Percentiles rank a stretch among this genome's conserved stretches.
These are phyloP conservation scores for Ophiostoma tasmaniense DNA, from an alignment of 2,329 filamentous ascomycete genomes.

Conservation along the genomic window DNA sequence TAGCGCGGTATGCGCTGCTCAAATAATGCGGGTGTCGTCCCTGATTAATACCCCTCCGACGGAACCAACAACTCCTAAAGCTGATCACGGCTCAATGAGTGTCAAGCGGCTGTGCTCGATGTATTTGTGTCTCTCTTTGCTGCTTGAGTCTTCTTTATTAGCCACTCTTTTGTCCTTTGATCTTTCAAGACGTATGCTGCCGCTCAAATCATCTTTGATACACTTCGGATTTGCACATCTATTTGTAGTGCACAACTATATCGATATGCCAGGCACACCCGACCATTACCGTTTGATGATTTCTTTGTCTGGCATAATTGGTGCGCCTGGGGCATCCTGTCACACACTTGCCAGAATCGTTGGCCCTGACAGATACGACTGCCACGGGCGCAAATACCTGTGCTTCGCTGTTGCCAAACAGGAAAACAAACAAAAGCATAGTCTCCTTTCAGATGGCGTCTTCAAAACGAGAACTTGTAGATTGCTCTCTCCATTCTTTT, in stretches of 20 bases:
- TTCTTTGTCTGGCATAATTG: background rate
- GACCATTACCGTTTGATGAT: background rate
- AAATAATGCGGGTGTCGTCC: background rate
- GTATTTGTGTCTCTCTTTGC: no score
- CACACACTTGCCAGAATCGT: background rate
- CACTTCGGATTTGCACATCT: background rate
- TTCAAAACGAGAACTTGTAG: background rate
- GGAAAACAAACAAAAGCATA: background rate
- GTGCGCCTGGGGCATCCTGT: no score
- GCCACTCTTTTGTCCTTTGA: no score
- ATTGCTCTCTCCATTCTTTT: background rate
- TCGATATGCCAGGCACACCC: background rate
- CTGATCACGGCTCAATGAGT: no score
- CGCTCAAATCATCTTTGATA: background rate
- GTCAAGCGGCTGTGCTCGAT: no score
- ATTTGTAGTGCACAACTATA: background rate
- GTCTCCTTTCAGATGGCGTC: background rate
- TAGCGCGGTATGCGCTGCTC: background rate
- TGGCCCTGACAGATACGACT: background rate
- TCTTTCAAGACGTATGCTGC: background rate
- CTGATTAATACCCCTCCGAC: no score
- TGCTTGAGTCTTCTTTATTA: no score
- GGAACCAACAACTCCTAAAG: no score
- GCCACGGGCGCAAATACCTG: background rate
- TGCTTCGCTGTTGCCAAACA: background rate